Base-by-base conservation (phyloP, 495 filamentous ascomycete species). In the Amorphotheca resinae region DNA sequence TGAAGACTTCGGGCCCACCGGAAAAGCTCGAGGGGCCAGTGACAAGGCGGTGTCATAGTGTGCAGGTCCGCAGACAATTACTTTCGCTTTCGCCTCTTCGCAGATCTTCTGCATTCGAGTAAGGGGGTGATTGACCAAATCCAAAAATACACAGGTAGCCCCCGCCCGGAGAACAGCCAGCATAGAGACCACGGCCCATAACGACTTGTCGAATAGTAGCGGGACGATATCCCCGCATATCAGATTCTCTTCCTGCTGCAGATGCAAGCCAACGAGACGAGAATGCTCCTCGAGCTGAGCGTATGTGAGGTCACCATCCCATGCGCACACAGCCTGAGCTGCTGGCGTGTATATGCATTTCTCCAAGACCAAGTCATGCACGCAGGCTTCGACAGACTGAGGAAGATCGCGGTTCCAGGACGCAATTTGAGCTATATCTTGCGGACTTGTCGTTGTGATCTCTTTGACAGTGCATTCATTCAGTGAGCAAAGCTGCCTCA, bases 71-170 rank as follows among this genome's bases (percentile, higher is more conserved):
- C 3, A 33, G 44, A 1, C 56, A 43, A 46, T 16, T 18, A 45
- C 42, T 9, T 38, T 30, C 23, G 56, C 42, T 14, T 44, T 8
- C 20, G 16, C 7, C 11, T 18, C 23, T 41, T 30, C 9, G 9
- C 17, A 7, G 31, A 43, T 9, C 2, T 12, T 22, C 3, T 15
- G 17, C 11, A 34, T 4, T 8, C 20, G 16, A 7, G 4, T 4
- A 5, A 34, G 3, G 8, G 42, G 42, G 9, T 35, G 72, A 5
- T 57, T 60, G 5, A 70, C 66, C 16, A 22, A 14, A 33, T 76
- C 72, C 5, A 78, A 52, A 9, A 67, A 66, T n/a, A 76, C 69
- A 47, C 51, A 57, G 7, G 48, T 58, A 8, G 51, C 62, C 14
- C 67, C 67, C 8, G 67, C 57, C 18, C 59, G 60, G 15, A 69